phyloP scores from a whole-genome alignment of 176 grass and related monocot genomes.

The Carex parvula region DNA sequence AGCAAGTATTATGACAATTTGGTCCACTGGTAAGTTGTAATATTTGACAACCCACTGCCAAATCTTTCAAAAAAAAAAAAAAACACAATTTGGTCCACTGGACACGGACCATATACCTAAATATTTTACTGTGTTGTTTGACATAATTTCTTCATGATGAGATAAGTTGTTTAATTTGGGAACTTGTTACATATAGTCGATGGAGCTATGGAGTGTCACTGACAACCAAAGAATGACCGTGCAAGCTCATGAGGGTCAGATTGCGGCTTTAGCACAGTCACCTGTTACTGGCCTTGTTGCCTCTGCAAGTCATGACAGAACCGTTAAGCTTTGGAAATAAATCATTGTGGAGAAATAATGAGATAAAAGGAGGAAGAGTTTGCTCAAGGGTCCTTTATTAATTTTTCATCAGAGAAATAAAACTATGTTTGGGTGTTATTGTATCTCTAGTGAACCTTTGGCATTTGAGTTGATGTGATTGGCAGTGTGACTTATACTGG shows the following conservation, averaged over 20 bases:
- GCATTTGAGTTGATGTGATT: conserved; percentile 16
- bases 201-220: conserved; percentile 77
- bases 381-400: not conserved
- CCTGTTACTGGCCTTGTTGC: conserved; percentile 49
- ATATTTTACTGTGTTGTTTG: not conserved
- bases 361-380: not conserved
- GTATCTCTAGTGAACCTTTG: conserved; percentile 11
- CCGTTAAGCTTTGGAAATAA: conserved; percentile 89
- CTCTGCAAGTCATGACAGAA: conserved; percentile 91
- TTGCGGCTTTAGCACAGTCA: conserved; percentile 60
- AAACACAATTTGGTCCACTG: too few species aligned
- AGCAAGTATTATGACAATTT: not conserved
- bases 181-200: conserved; percentile 44
- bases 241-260: conserved; percentile 60
- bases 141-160: not conserved
- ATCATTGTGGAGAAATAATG: not conserved
- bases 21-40: too few species aligned
- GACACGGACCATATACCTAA: not conserved
- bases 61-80: too few species aligned
- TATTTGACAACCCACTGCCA: too few species aligned
- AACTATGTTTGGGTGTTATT: conserved; percentile 12
- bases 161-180: not conserved
- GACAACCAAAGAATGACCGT: conserved; percentile 47
- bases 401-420: conserved; percentile 26
- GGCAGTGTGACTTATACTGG: conserved; percentile 6